A percentile compares a stretch with the other conserved stretches of the same genome.
phyloP scores from a whole-genome alignment of 805 yeast genomes.

The Priceomyces haplophilus region DNA sequence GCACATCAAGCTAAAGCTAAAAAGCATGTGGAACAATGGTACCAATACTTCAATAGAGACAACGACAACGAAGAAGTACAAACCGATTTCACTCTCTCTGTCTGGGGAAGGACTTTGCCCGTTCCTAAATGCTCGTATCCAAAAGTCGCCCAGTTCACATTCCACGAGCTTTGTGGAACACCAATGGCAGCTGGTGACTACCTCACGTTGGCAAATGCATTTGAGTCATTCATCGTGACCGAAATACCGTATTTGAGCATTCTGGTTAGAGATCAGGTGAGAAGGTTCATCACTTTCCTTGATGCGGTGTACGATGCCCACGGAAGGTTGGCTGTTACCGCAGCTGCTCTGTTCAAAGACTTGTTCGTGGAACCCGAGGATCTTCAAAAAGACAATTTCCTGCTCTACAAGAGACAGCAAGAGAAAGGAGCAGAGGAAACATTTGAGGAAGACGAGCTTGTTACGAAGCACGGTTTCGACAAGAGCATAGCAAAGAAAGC shows the following conservation, averaged over 20 bases:
- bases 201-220: constrained; percentile 72
- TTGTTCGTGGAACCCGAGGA: constrained; percentile 82
- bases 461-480: constrained; percentile 74
- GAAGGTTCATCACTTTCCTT: constrained; percentile 89
- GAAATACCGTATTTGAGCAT: constrained; percentile 87
- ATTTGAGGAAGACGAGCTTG: constrained; percentile 57
- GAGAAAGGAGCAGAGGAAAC: constrained; percentile 36
- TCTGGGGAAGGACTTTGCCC: constrained; percentile 84
- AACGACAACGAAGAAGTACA: constrained; percentile 30
- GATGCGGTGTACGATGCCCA: constrained; percentile 95
- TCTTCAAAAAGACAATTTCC: constrained; percentile 46
- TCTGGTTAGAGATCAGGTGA: constrained; percentile 74
- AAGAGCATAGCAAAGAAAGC: constrained; percentile 68
- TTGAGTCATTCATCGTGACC: constrained; percentile 78
- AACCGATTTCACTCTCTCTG: constrained; percentile 38
- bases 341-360: constrained; percentile 79
- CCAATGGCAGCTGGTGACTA: constrained; percentile 95
- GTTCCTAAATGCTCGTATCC: constrained; percentile 79
- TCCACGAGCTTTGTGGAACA: constrained; percentile 79
- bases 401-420: constrained; percentile 38
- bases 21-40: constrained; percentile 76
- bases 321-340: constrained; percentile 83
- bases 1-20: constrained; percentile 50
- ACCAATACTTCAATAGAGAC: constrained; percentile 66
- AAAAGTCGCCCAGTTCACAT: constrained; percentile 84